Percentiles rank a stretch among this genome's conserved stretches.
These are phyloP conservation scores for Nannochloris sp. DNA, from an alignment of 139 green algal genomes.

Conservation along the genomic window DNA sequence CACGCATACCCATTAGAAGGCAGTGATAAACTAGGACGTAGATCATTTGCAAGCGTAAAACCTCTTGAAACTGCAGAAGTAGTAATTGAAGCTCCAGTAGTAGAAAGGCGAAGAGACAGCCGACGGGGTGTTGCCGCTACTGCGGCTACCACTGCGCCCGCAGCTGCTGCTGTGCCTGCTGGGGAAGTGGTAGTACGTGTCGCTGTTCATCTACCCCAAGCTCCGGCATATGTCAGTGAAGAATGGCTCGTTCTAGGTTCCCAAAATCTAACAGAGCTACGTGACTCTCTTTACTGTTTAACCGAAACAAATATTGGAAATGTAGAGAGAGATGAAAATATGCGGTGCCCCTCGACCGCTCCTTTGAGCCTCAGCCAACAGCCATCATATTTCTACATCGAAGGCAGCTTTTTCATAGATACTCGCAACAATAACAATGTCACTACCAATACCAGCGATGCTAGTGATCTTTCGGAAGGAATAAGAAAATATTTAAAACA, in stretches of 20 bases:
- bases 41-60: too few species aligned
- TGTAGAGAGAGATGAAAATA: conserved; percentile 10
- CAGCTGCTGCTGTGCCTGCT: neutral
- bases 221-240: conserved; percentile 10
- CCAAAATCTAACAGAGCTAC: conserved; percentile 24
- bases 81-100: too few species aligned
- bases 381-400: conserved; percentile 50
- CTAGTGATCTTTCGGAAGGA: conserved; percentile 19
- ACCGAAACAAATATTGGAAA: conserved; percentile 22
- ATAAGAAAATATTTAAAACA: conserved; percentile 14
- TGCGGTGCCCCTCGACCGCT: too few species aligned
- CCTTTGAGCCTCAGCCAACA: too few species aligned
- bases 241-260: conserved; percentile 34
- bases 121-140: too few species aligned
- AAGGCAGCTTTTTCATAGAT: conserved; percentile 49
- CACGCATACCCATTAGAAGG: too few species aligned
- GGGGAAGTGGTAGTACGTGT: conserved; percentile 16
- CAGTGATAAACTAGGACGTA: too few species aligned
- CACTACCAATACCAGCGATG: too few species aligned
- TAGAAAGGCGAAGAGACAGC: too few species aligned
- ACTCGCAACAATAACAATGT: conserved; percentile 14
- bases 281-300: conserved; percentile 33
- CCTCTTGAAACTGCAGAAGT: too few species aligned
- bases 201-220: conserved; percentile 11
- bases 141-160: too few species aligned